A percentile compares a stretch with the other conserved stretches of the same genome.
These are phyloP conservation scores for Craspedostauros australis DNA, from an alignment of 108 stramenopile species.

Conservation along the genomic window DNA sequence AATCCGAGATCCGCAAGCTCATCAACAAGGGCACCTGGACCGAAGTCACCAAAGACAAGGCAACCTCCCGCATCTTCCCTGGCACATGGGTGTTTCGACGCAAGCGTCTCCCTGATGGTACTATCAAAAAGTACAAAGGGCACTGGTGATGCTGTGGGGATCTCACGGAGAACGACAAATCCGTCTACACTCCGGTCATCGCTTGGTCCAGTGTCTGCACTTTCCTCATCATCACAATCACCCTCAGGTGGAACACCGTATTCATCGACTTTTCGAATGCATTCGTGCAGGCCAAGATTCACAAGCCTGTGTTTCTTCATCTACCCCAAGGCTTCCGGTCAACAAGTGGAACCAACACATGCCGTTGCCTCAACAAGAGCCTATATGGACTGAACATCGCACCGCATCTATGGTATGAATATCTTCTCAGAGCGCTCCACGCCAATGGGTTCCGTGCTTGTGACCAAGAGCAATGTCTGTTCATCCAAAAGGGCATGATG, in stretches of 20 bases:
- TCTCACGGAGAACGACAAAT: too few relatives aligned
- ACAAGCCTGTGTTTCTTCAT: conserved; percentile 9
- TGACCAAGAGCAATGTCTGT: too few relatives aligned
- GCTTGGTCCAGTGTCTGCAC: conserved; percentile 15
- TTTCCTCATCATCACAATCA: conserved; percentile 1
- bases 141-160: conserved; percentile 27
- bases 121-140: conserved; percentile 40
- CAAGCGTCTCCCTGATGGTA: conserved; percentile 40
- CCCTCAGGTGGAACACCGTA: background rate
- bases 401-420: conserved; percentile 25
- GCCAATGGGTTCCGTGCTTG: conserved; percentile 20
- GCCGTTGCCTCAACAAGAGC: too few relatives aligned
- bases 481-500: conserved; percentile 12
- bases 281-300: conserved; percentile 9
- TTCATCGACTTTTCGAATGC: conserved; percentile 16
- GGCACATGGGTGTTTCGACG: conserved; percentile 25
- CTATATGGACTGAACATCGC: too few relatives aligned
- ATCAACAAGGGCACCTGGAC: conserved; percentile 2
- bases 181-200: conserved; percentile 19
- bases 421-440: conserved; percentile 8
- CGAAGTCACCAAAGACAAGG: background rate
- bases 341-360: conserved; percentile 28
- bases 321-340: conserved; percentile 19
- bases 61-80: conserved; percentile 28
- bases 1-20: conserved; percentile 17